Base-by-base conservation (phyloP, 2,329 filamentous ascomycete genomes). In the Diplodia mutila region DNA sequence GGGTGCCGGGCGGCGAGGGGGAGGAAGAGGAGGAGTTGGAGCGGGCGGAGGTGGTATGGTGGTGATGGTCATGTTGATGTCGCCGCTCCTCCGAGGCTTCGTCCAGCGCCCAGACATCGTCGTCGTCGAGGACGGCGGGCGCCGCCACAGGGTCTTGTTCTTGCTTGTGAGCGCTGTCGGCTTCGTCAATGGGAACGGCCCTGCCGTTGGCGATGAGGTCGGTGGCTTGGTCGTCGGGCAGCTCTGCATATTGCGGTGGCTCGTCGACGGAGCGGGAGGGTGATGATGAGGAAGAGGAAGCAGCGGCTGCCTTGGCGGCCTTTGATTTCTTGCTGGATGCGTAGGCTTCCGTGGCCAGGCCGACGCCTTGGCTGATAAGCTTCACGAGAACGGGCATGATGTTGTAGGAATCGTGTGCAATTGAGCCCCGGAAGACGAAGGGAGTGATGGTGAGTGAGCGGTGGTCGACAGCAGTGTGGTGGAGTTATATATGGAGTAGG, bases 31-130 rank as follows among this genome's bases (percentile, higher is more conserved):
- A 21, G 8, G 16, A 39, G 39, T 46, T 12, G 39, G 4, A 5
- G 18, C 18, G 18, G 54, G 32, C 29, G 6, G 23, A 18, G 6
- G 9, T 52, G 18, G 18, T n/a, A 5, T 7, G 39, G 4, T 46
- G 39, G 39, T 46, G 37, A 12, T 39, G 37, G 14, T 39, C 11
- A 5, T 42, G 42, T 4, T 46, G 42, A 21, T 46, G 42, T 1
- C 42, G n/a, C 42, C 18, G 42, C 61, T 65, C 49, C 49, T 65
- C 61, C 8, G 61, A 49, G 34, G 61, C 61, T 27, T 65, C 61
- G 61, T 65, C 61, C 14, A 65, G 61, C 4, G 49, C 61, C 61
- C 61, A 65, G 49, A 65, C 34, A 14, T 54, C 63, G 4, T 57
- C 63, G 25, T 66, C 51, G 2, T 55, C 51, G 37, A 54, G 48